Evolutionary conservation across 225 moss, liverwort and hornwort genomes (phyloP), one percentile per base, ranked within the genome.

Genomic region (Neckera pumila): DNA sequence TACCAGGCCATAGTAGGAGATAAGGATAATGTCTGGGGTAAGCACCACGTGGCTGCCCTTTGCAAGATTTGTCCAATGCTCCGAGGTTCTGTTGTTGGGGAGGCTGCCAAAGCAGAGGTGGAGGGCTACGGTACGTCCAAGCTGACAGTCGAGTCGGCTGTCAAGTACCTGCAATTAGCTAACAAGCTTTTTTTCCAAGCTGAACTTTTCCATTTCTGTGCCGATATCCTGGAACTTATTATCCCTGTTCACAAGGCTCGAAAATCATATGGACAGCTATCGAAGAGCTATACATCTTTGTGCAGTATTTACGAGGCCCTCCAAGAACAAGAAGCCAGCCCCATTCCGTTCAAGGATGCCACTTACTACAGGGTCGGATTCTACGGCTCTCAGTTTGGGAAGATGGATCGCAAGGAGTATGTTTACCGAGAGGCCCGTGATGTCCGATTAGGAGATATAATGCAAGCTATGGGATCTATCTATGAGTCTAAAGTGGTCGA

Each of bases 311-410:
- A 97, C 84, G 96, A 96, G 91, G 92, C 97, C 66, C 88, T 99
- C 22, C 95, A 96, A 79, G 97, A 97, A 38, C 98, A 99, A 89
- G 98, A 99, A 90, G 95, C 97, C 63, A 96, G 96, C 85, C 98
- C 97, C 60, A 99, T 99, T 90, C 97, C 98, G 36, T 99, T 99
- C 88, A 99, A 94, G 89, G 98, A 97, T 93, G 97, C 98, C 49
- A 99, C 98, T 45, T 99, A 99, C 87, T 99, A 99, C 92, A 95
- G 98, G 86, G 98, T 99, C 56, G 98, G 98, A 42, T 99, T 99
- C 83, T 99, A 99, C 90, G 98, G 98, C 33, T 92, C 93, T 71
- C 96, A 94, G 81, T 96, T 99, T 85, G 97, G 96, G 58, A 96
- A 96, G 90, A 94, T 97, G 89, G 95, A 99, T 91, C 94, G 95